phyloP scores from a whole-genome alignment of 2,329 filamentous ascomycete species.

The Proliferodiscus dingleyae region DNA sequence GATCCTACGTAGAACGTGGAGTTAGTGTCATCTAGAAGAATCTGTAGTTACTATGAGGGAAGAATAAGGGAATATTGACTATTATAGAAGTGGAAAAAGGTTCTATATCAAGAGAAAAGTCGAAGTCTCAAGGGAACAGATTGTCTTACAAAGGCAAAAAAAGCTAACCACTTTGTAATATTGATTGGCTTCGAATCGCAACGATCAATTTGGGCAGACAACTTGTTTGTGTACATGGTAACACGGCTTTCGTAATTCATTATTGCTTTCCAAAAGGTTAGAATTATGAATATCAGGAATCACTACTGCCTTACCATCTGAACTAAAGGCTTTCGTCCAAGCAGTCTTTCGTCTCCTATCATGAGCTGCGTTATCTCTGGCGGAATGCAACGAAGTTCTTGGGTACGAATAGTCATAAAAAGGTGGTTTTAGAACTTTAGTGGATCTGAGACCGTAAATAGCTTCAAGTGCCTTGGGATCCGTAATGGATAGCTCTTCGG shows the following conservation, averaged over 20 bases:
- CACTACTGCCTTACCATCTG: background rate
- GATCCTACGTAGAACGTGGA: too few relatives aligned
- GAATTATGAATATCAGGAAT: background rate
- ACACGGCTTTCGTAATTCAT: conserved; percentile 1
- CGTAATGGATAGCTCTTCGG: conserved; percentile 9
- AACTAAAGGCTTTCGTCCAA: background rate
- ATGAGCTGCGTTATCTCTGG: background rate
- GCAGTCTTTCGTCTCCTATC: background rate
- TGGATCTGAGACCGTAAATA: conserved; percentile 1
- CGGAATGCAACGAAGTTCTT: background rate
- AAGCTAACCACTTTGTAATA: background rate
- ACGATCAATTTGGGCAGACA: background rate
- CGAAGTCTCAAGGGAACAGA: too few relatives aligned
- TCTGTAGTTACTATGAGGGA: too few relatives aligned
- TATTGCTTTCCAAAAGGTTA: background rate
- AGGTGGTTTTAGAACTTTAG: conserved; percentile 3
- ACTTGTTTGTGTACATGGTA: conserved; percentile 2
- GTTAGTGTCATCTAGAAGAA: too few relatives aligned
- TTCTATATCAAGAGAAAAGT: too few relatives aligned
- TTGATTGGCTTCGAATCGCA: background rate
- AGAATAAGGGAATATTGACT: too few relatives aligned
- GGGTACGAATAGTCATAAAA: conserved; percentile 2
- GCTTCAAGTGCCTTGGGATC: conserved; percentile 5
- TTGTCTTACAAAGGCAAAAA: conserved; percentile 8
- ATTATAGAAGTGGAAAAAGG: too few relatives aligned